Evolutionary conservation across 73 alveolate genomes (phyloP).

Genomic region (Paramecium bursaria): DNA sequence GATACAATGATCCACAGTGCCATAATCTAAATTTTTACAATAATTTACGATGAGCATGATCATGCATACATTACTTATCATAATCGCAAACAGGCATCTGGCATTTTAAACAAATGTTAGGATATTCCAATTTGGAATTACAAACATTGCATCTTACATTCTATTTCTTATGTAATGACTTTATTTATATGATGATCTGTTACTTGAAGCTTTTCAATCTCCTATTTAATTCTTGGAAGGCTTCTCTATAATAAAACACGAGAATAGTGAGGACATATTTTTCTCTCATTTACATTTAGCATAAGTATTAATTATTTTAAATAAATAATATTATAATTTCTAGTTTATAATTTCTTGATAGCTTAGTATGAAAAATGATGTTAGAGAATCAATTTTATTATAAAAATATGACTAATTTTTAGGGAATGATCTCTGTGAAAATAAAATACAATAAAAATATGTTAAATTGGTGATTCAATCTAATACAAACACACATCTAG

Average conservation of each 20-base stretch:
- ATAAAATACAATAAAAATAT: too few species aligned
- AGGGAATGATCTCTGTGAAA: too few species aligned
- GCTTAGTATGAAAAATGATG: too few species aligned
- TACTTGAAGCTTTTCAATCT: background rate
- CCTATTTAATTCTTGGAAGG: background rate
- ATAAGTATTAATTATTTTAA: too few species aligned
- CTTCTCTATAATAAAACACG: constrained; percentile 18
- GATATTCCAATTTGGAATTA: constrained; percentile 6
- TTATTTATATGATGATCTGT: background rate
- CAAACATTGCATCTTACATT: constrained; percentile 16
- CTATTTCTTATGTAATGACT: constrained; percentile 5
- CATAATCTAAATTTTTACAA: background rate
- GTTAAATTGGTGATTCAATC: too few species aligned
- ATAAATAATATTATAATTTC: too few species aligned
- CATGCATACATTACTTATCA: constrained; percentile 2
- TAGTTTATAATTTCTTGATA: too few species aligned
- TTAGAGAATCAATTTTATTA: too few species aligned
- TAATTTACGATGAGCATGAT: constrained; percentile 7
- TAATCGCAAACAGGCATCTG: constrained; percentile 22
- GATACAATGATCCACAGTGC: constrained; percentile 43
- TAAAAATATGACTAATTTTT: too few species aligned
- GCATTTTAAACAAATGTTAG: constrained; percentile 48
- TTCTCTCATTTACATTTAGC: constrained; percentile 2
- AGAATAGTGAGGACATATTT: constrained; percentile 28
- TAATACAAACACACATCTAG: too few species aligned